A percentile compares a stretch with the other conserved stretches of the same genome.
Conservation (phyloP, 768 basidiomycete species). For the Psilocybe subaeruginosa region DNA sequence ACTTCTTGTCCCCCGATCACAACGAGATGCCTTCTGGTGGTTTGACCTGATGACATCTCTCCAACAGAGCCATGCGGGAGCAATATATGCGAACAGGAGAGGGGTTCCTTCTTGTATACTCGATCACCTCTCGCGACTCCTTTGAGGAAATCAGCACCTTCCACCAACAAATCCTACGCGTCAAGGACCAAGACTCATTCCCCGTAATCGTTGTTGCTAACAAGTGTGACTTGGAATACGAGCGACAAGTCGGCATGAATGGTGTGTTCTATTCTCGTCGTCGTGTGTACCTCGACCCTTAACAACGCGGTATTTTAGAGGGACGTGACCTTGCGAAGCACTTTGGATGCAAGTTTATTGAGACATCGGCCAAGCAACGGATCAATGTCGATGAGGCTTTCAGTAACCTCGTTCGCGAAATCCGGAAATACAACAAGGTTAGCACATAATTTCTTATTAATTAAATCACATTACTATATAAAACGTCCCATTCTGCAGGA, state of each 20-base stretch:
- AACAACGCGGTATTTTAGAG: conserved; percentile 55
- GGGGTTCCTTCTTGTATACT: conserved; percentile 97
- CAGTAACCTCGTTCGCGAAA: conserved; percentile 89
- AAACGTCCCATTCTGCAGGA: conserved; percentile 46
- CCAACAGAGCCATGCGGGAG: conserved; percentile 90
- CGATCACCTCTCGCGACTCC: conserved; percentile 96
- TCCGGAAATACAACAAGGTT: conserved; percentile 93
- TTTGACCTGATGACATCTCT: not conserved
- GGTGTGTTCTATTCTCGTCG: conserved; percentile 49
- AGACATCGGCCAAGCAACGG: conserved; percentile 95
- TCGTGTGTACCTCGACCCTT: not conserved
- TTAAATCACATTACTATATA: not conserved
- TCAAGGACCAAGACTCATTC: conserved; percentile 95
- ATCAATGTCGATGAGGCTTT: conserved; percentile 98
- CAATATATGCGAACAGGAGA: conserved; percentile 99
- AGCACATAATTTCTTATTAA: conserved; percentile 15
- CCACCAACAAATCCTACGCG: conserved; percentile 94
- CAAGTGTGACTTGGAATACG: conserved; percentile 95
- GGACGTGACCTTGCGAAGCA: conserved; percentile 95
- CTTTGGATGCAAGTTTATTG: conserved; percentile 92
- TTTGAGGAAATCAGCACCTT: conserved; percentile 97
- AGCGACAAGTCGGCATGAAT: conserved; percentile 94
- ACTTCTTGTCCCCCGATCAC: not conserved
- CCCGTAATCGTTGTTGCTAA: conserved; percentile 98
- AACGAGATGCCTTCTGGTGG: not conserved